Evolutionary conservation across 2,329 filamentous ascomycete species (phyloP).

Genomic region (Diaporthe amygdali): DNA sequence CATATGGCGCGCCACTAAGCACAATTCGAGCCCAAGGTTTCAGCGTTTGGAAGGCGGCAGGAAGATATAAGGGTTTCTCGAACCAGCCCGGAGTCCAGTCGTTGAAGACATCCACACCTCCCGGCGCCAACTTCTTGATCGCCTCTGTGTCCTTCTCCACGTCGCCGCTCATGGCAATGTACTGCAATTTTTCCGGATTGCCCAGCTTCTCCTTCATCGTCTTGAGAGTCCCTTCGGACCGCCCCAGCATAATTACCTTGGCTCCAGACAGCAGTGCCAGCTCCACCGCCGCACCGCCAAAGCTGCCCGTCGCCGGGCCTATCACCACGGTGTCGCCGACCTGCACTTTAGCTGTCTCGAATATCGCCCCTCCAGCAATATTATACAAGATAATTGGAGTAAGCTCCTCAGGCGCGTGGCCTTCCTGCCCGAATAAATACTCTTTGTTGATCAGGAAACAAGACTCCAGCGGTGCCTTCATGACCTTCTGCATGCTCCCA

Average conservation of each 20-base stretch:
- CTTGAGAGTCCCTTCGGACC: constrained; percentile 38
- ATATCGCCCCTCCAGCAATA: background rate
- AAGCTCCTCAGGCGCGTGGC: constrained; percentile 42
- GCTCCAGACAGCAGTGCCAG: constrained; percentile 50
- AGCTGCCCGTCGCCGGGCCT: constrained; percentile 47
- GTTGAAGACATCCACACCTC: background rate
- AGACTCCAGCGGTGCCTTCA: constrained; percentile 31
- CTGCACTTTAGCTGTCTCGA: constrained; percentile 42
- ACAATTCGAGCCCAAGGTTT: background rate
- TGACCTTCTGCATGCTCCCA: constrained; percentile 14
- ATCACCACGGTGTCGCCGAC: constrained; percentile 49
- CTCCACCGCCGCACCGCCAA: constrained; percentile 44
- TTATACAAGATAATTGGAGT: constrained; percentile 31
- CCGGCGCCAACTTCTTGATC: background rate
- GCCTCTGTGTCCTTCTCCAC: background rate
- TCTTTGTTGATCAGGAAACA: constrained; percentile 29
- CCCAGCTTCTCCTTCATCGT: constrained; percentile 1
- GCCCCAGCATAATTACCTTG: constrained; percentile 49
- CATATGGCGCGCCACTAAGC: background rate
- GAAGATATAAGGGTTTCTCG: background rate
- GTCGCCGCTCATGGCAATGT: background rate
- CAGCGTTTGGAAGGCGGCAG: background rate
- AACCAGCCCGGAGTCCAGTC: background rate
- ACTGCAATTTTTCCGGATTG: background rate
- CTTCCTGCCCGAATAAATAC: constrained; percentile 28